Evolutionary conservation across 441 rosid genomes (phyloP).

Genomic region (Hypseocharis bilobata): DNA sequence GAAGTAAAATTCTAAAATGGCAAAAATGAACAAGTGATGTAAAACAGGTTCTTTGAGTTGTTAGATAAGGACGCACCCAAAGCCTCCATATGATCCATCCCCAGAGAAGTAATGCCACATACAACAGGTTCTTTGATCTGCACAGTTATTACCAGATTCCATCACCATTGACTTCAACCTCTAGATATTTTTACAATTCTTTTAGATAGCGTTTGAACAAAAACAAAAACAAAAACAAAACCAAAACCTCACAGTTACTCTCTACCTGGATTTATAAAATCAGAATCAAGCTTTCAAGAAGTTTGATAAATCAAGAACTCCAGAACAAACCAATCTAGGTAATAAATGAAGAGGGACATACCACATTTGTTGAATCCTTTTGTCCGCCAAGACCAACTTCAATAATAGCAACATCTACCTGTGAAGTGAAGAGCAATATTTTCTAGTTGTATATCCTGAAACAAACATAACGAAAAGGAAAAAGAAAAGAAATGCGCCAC

Average conservation of each 20-base stretch:
- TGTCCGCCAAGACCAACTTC: slow-evolving; percentile 85
- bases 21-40: neutral
- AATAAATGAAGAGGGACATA: slow-evolving; percentile 26
- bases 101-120: slow-evolving; percentile 76
- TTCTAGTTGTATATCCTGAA: slow-evolving; percentile 5
- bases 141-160: slow-evolving; percentile 20
- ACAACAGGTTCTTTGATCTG: slow-evolving; percentile 74
- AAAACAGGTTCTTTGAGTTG: neutral
- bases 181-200: neutral
- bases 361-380: slow-evolving; percentile 78
- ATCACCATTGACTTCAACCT: neutral
- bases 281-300: neutral
- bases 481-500: neutral
- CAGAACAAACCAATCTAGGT: neutral
- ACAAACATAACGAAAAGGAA: neutral
- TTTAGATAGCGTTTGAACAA: neutral
- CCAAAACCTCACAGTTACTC: neutral
- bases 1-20: neutral
- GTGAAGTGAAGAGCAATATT: slow-evolving; percentile 20
- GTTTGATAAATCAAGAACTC: neutral
- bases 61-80: slow-evolving; percentile 40
- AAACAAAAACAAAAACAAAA: neutral
- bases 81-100: slow-evolving; percentile 72
- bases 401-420: slow-evolving; percentile 83
- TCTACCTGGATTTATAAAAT: neutral